Evolutionary conservation across 805 yeast species (phyloP).

Genomic region (Lachancea quebecensis): DNA sequence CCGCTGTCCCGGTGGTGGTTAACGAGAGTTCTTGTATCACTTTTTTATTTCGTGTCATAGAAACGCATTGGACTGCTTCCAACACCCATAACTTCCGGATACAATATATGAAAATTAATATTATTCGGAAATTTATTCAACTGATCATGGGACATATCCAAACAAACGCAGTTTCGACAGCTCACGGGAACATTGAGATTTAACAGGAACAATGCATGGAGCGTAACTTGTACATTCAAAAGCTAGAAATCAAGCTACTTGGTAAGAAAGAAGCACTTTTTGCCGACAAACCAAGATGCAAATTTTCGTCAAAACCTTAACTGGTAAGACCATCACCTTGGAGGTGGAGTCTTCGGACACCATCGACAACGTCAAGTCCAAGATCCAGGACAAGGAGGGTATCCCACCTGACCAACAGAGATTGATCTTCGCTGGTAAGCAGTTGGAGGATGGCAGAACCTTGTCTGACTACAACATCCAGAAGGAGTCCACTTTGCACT

Average conservation of each 20-base stretch:
- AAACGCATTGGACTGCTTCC: too few relatives aligned
- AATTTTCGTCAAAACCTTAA: conserved; percentile 98
- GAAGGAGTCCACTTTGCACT: conserved; percentile 93
- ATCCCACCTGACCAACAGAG: conserved; percentile 98
- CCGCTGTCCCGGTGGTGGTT: too few relatives aligned
- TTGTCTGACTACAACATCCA: conserved; percentile 96
- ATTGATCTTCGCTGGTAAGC: conserved; percentile 96
- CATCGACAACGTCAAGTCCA: conserved; percentile 92
- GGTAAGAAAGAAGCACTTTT: conserved; percentile 36
- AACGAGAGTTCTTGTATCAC: too few relatives aligned
- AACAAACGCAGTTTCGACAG: too few relatives aligned
- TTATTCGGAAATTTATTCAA: too few relatives aligned
- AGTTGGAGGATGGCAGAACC: conserved; percentile 94
- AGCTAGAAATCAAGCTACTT: conserved; percentile 12
- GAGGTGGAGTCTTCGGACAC: conserved; percentile 98
- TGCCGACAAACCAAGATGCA: conserved; percentile 67
- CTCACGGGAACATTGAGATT: too few relatives aligned
- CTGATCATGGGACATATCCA: too few relatives aligned
- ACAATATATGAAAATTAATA: too few relatives aligned
- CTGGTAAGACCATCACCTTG: conserved; percentile 98
- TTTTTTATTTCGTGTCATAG: too few relatives aligned
- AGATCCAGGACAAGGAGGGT: conserved; percentile 96
- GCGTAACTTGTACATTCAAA: not conserved
- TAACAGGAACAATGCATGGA: too few relatives aligned
- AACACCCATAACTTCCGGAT: too few relatives aligned